Base-by-base conservation (phyloP, 306 rosid species). In the Lathyrus aphaca region DNA sequence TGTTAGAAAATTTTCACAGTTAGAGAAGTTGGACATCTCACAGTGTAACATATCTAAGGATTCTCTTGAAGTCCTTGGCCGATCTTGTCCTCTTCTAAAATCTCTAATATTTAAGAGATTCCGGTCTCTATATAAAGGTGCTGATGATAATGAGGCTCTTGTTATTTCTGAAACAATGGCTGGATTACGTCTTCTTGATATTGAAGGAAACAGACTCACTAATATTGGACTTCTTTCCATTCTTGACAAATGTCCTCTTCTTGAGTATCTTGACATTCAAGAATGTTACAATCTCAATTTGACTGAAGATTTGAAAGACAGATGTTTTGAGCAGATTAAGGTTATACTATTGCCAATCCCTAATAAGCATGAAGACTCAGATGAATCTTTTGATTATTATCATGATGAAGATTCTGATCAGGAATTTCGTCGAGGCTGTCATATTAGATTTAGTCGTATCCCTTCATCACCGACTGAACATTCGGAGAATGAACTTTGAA, bases 21-120 rank as follows among this genome's bases (percentile, higher is more conserved):
- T 64, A 27, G 70, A 44, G 25, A 23, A 64, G 2, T 4, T 64
- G 5, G 55, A 44, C 23, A 44, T 64, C 23, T 64, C 68, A 19
- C 0, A 1, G 0, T 21, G 19, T 0, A 5, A 39, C 3, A 1
- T 18, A 35, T 27, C 38, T 3, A 39, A 39, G 0, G 11, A 0
- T 19, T 5, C 35, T 5, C 17, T 62, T 12, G 18, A 39, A 39
- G 18, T 1, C 4, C 15, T 62, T 2, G 37, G 68, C 2, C 17
- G 25, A 18, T 62, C 50, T 11, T 62, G 50, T 5, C 35, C 50
- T 5, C 18, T 38, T 62, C 38, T 62, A 12, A 39, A 62, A 39
- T 5, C 27, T 0, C 14, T 51, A 2, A 19, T 3, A 4, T 10
- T 51, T 19, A 0, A 8, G 2, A 17, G 13, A 4, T 10, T 1